A percentile compares a stretch with the other conserved stretches of the same genome.
phyloP scores from a whole-genome alignment of 352 stramenopile species.

The Phytophthora macrochlamydospora region DNA sequence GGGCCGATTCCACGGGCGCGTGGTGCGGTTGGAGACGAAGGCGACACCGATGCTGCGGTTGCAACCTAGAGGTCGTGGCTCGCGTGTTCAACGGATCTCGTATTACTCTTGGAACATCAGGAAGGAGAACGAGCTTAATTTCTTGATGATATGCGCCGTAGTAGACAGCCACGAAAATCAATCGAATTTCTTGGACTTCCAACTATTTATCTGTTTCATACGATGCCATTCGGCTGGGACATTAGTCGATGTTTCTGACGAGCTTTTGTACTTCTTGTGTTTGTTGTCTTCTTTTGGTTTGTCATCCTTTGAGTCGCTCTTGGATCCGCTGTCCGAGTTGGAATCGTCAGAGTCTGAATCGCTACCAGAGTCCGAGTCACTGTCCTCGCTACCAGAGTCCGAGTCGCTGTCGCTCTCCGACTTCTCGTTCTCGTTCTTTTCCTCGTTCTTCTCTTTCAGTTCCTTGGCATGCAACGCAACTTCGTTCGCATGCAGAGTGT shows the following conservation, averaged over 20 bases:
- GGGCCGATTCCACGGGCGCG: background rate
- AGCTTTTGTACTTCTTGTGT: too few species aligned
- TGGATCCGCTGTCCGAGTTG: too few species aligned
- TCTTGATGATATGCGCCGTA: too few species aligned
- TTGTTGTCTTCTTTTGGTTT: too few species aligned
- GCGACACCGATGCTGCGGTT: slow-evolving; percentile 1
- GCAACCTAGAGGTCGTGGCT: background rate
- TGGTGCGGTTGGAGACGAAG: slow-evolving; percentile 13
- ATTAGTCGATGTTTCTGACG: too few species aligned
- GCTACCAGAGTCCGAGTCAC: too few species aligned
- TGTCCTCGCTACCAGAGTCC: too few species aligned
- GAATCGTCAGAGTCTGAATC: too few species aligned
- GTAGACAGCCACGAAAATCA: background rate
- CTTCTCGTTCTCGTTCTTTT: background rate
- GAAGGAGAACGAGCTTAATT: background rate
- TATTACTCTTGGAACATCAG: background rate
- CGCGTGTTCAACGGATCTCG: background rate
- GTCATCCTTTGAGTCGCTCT: too few species aligned
- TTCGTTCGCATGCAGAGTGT: background rate
- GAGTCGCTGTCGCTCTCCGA: background rate
- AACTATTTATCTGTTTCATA: too few species aligned
- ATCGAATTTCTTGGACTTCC: background rate
- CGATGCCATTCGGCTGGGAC: too few species aligned
- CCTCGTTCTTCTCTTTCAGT: background rate
- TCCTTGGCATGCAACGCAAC: background rate